Percentiles rank a stretch among this genome's conserved stretches.
phyloP scores from a whole-genome alignment of 768 basidiomycete species.

The Kwoniella shandongensis region DNA sequence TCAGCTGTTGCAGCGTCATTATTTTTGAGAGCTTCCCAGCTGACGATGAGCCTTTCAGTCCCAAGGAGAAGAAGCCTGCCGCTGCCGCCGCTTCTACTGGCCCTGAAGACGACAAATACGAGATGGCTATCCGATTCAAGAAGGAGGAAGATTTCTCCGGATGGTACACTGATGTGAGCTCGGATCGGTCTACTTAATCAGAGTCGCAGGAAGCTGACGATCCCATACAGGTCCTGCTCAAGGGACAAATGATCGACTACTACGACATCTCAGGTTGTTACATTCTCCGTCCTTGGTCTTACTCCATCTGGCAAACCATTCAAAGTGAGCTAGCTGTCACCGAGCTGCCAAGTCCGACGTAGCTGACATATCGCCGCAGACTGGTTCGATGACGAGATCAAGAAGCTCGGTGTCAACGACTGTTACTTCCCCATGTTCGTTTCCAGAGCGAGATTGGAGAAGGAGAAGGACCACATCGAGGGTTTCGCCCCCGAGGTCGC shows the following conservation, averaged over 20 bases:
- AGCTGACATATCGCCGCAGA: conserved; percentile 55
- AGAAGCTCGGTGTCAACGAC: conserved; percentile 91
- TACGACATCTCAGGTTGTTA: conserved; percentile 99
- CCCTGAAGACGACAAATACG: conserved; percentile 80
- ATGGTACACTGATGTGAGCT: conserved; percentile 84
- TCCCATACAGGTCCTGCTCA: conserved; percentile 82
- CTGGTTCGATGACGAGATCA: conserved; percentile 93
- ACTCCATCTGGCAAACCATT: conserved; percentile 94
- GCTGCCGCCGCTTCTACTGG: conserved; percentile 28
- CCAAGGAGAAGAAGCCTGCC: conserved; percentile 35
- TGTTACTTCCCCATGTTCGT: conserved; percentile 99
- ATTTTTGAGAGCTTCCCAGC: not conserved
- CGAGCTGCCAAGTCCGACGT: not conserved
- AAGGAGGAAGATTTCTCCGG: conserved; percentile 92
- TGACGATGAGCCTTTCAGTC: conserved; percentile 14
- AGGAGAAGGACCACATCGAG: conserved; percentile 97
- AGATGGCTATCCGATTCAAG: conserved; percentile 91
- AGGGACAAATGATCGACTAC: conserved; percentile 98
- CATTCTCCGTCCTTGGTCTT: conserved; percentile 97
- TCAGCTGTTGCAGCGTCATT: not conserved
- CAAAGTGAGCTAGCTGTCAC: conserved; percentile 62
- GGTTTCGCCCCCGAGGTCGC: conserved; percentile 99
- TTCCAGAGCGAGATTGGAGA: conserved; percentile 83
- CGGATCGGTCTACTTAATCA: no score
- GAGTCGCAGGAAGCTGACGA: no score